phyloP scores from a whole-genome alignment of 2,329 filamentous ascomycete species.

The Aureobasidium subglaciale region DNA sequence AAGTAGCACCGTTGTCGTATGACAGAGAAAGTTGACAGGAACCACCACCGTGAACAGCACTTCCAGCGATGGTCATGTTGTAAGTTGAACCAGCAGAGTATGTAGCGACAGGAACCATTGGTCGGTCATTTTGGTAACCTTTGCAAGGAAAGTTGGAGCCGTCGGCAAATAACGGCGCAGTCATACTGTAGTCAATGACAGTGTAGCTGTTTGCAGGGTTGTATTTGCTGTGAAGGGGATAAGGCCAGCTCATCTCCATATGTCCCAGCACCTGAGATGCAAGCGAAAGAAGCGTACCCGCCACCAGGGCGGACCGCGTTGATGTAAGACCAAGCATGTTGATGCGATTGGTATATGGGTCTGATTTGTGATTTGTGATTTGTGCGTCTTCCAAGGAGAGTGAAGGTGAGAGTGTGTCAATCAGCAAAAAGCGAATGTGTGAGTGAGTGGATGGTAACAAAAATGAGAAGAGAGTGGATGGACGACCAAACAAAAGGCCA shows the following conservation, averaged over 20 bases:
- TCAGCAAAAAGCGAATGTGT: not conserved
- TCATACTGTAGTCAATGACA: conserved; percentile 63
- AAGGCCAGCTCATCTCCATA: conserved; percentile 51
- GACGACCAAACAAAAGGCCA: conserved; percentile 9
- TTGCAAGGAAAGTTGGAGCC: conserved; percentile 72
- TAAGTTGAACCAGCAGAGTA: conserved; percentile 58
- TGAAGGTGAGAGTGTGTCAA: not conserved
- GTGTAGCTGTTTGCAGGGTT: conserved; percentile 40
- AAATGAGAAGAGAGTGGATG: conserved; percentile 7
- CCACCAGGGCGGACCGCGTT: conserved; percentile 12
- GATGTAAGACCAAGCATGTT: conserved; percentile 2
- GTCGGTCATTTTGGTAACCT: conserved; percentile 49
- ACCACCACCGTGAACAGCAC: conserved; percentile 57
- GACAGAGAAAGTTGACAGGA: conserved; percentile 71
- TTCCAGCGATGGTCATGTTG: conserved; percentile 57
- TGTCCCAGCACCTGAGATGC: conserved; percentile 29
- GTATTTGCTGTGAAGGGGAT: conserved; percentile 45
- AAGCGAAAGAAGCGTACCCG: conserved; percentile 11
- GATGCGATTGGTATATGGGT: not conserved
- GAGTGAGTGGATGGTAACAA: not conserved
- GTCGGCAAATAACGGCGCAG: conserved; percentile 53
- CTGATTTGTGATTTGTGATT: not conserved
- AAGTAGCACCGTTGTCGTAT: conserved; percentile 63
- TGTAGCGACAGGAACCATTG: conserved; percentile 49
- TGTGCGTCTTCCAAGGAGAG: not conserved